Conservation (phyloP, 441 rosid species). For the Arabidopsis hybrid region DNA sequence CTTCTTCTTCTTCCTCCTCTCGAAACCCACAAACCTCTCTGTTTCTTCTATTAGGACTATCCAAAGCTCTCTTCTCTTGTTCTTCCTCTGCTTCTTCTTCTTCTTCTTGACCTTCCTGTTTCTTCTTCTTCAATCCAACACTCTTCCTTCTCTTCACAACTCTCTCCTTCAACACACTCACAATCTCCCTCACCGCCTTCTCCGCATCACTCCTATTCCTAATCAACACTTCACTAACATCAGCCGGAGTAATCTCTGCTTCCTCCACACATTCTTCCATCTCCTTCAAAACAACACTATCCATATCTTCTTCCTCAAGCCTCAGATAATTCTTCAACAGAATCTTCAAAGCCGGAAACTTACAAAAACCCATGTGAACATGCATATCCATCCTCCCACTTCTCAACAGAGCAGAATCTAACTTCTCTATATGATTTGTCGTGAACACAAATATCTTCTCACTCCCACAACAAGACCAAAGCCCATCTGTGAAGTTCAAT, state of each 20-base stretch:
- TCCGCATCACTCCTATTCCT: conserved; percentile 63
- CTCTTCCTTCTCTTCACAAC: conserved; percentile 47
- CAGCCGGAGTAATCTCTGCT: conserved; percentile 94
- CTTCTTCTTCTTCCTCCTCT: conserved; percentile 35
- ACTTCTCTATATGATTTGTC: conserved; percentile 85
- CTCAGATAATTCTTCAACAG: conserved; percentile 73
- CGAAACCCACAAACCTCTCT: conserved; percentile 31
- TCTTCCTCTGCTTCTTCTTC: conserved; percentile 58
- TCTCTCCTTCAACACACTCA: conserved; percentile 58
- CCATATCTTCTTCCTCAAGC: conserved; percentile 48
- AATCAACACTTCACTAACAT: conserved; percentile 81
- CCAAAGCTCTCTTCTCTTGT: conserved; percentile 84
- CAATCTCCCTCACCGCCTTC: conserved; percentile 66
- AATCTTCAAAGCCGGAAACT: conserved; percentile 68
- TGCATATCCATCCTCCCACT: conserved; percentile 98
- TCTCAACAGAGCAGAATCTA: conserved; percentile 83
- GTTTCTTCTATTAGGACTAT: conserved; percentile 54
- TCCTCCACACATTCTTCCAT: conserved; percentile 55
- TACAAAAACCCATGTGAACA: conserved; percentile 81
- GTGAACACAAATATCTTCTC: conserved; percentile 94
- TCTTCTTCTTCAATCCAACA: conserved; percentile 40
- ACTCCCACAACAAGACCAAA: conserved; percentile 97
- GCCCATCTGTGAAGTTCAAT: conserved; percentile 88
- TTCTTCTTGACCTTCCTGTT: conserved; percentile 25
- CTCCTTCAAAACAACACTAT: conserved; percentile 46